A percentile compares a stretch with the other conserved stretches of the same genome.
Conservation (phyloP, 306 rosid genomes). For the Pyrus betulifolia region DNA sequence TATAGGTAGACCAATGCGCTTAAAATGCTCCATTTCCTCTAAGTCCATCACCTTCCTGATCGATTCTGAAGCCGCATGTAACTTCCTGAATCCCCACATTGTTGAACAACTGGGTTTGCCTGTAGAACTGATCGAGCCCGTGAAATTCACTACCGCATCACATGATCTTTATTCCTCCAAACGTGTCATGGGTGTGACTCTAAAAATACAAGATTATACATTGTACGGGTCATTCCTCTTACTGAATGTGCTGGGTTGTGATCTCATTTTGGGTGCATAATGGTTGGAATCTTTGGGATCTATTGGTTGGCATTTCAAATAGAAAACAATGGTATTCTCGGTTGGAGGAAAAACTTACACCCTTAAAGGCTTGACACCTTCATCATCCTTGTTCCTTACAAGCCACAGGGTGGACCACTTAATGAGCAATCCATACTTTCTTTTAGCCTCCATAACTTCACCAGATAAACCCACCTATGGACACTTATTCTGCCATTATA, state of each 20-base stretch:
- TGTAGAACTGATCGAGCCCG: too few relatives aligned
- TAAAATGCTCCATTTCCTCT: too few relatives aligned
- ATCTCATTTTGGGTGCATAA: not conserved
- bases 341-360: not conserved
- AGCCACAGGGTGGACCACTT: not conserved
- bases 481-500: too few relatives aligned
- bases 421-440: too few relatives aligned
- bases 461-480: too few relatives aligned
- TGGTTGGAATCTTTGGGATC: not conserved
- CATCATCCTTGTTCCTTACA: not conserved
- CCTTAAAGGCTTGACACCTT: accelerated
- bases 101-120: too few relatives aligned
- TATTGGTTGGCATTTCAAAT: not conserved
- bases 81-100: too few relatives aligned
- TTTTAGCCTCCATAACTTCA: too few relatives aligned
- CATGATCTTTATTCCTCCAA: not conserved
- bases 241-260: not conserved
- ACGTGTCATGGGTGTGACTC: not conserved
- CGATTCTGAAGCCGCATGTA: too few relatives aligned
- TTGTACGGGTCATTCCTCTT: not conserved
- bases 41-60: too few relatives aligned
- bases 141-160: too few relatives aligned
- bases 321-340: not conserved
- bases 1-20: too few relatives aligned
- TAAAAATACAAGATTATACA: accelerated